Evolutionary conservation across 2,329 filamentous ascomycete species (phyloP).

Genomic region (Xylariaceae sp.): DNA sequence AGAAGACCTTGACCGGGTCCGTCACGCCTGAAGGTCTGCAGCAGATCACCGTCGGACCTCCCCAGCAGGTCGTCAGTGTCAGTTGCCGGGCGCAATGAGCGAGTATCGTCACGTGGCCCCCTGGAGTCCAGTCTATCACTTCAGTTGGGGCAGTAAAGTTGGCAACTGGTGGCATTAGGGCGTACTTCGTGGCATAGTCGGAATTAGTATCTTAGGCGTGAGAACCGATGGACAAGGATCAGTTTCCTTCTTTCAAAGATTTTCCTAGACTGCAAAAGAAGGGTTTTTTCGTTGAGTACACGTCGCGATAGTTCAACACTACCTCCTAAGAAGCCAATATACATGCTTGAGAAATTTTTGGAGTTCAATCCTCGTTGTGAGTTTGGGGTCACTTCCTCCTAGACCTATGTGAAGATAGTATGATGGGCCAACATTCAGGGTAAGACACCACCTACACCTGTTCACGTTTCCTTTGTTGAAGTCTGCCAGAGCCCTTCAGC

Average conservation of each 20-base stretch:
- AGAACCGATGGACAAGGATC: background rate
- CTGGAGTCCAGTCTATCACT: background rate
- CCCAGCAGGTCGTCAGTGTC: slow-evolving; percentile 40
- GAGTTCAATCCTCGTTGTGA: too few species aligned
- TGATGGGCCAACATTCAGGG: background rate
- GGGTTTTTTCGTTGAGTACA: too few species aligned
- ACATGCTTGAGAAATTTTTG: too few species aligned
- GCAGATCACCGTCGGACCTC: slow-evolving; percentile 41
- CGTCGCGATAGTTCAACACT: too few species aligned
- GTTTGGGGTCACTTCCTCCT: too few species aligned
- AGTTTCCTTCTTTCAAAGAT: too few species aligned
- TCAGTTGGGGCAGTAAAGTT: background rate
- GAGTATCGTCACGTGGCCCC: background rate
- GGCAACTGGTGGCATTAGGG: background rate
- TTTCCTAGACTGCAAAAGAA: too few species aligned
- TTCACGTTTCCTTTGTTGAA: background rate
- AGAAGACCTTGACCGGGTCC: slow-evolving; percentile 32
- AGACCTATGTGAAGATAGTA: background rate
- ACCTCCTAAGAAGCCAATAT: too few species aligned
- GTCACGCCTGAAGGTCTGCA: slow-evolving; percentile 32
- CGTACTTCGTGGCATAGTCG: background rate
- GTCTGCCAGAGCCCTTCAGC: background rate
- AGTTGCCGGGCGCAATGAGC: slow-evolving; percentile 39
- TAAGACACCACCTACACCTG: background rate
- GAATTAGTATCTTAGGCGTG: background rate